phyloP scores from a whole-genome alignment of 1,284 basidiomycete species.

The Naganishia liquefaciens region DNA sequence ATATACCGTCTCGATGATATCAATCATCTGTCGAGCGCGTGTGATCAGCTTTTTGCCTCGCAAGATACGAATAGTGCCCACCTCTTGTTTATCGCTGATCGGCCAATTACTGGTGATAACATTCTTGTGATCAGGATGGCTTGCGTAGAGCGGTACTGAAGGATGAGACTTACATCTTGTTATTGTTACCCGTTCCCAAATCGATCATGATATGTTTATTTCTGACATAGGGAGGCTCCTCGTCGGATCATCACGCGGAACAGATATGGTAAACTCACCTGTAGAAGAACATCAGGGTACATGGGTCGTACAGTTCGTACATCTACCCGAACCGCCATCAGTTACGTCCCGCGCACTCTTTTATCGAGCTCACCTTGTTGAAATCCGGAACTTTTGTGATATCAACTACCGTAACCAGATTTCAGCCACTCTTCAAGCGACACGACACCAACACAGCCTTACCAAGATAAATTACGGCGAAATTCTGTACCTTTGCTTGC shows the following conservation, averaged over 20 bases:
- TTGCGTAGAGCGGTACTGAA: background rate
- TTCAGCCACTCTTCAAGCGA: slow-evolving; percentile 21
- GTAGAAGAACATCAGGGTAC: slow-evolving; percentile 98
- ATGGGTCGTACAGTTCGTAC: slow-evolving; percentile 78
- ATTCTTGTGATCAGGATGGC: background rate
- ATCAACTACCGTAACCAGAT: slow-evolving; percentile 61
- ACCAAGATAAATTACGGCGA: slow-evolving; percentile 87
- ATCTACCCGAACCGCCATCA: slow-evolving; percentile 38
- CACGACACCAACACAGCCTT: slow-evolving; percentile 25
- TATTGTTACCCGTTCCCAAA: slow-evolving; percentile 98
- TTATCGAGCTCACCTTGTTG: slow-evolving; percentile 72
- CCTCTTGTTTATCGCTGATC: slow-evolving; percentile 96
- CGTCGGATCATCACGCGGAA: background rate
- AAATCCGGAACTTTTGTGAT: slow-evolving; percentile 98
- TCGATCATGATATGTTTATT: slow-evolving; percentile 99
- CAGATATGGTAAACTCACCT: slow-evolving; percentile 60
- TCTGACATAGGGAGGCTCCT: slow-evolving; percentile 54
- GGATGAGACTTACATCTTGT: slow-evolving; percentile 78
- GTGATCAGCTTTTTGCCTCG: slow-evolving; percentile 82
- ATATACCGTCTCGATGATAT: slow-evolving; percentile 98
- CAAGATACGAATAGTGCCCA: slow-evolving; percentile 50
- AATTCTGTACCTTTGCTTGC: slow-evolving; percentile 96
- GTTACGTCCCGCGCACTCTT: background rate
- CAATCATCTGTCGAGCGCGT: slow-evolving; percentile 89
- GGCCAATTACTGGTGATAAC: slow-evolving; percentile 77